phyloP scores from a whole-genome alignment of 768 basidiomycete genomes.

The Fibroporia radiculosa region DNA sequence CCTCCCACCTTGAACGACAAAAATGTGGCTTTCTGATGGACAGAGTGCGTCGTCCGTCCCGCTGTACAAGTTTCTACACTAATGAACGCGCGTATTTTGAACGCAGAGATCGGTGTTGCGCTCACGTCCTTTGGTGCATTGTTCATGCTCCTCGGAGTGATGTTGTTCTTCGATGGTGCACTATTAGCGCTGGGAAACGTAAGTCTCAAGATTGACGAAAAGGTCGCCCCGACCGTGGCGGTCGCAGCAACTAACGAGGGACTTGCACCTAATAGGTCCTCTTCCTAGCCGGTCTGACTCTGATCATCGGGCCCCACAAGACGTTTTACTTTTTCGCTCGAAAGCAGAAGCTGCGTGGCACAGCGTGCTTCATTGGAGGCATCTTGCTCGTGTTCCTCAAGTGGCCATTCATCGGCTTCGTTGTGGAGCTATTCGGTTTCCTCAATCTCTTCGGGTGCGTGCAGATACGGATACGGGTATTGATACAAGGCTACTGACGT shows the following conservation, averaged over 20 bases:
- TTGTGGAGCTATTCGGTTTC: conserved; percentile 95
- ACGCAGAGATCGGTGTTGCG: conserved; percentile 91
- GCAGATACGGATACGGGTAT: not conserved
- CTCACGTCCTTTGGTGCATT: conserved; percentile 91
- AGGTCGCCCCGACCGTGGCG: not conserved
- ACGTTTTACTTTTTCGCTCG: conserved; percentile 98
- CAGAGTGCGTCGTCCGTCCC: conserved; percentile 39
- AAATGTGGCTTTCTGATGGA: conserved; percentile 61
- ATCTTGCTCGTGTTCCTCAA: conserved; percentile 91
- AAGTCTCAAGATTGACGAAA: conserved; percentile 18
- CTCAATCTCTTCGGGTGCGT: conserved; percentile 92
- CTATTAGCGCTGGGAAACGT: conserved; percentile 97
- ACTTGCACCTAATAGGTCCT: conserved; percentile 69
- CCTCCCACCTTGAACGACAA: conserved; percentile 10
- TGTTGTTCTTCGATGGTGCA: conserved; percentile 95
- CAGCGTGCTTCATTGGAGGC: conserved; percentile 81
- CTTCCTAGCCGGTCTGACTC: conserved; percentile 88
- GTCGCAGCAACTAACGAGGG: not conserved
- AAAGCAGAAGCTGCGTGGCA: conserved; percentile 89
- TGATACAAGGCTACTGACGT: not conserved
- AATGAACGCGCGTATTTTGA: not conserved
- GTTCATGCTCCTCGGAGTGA: conserved; percentile 94
- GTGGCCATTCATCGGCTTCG: conserved; percentile 89
- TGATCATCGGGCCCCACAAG: conserved; percentile 96
- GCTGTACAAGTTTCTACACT: not conserved